These are phyloP conservation scores for Leucocoprinus birnbaumii DNA, from an alignment of 768 basidiomycete genomes.

Conservation along the genomic window DNA sequence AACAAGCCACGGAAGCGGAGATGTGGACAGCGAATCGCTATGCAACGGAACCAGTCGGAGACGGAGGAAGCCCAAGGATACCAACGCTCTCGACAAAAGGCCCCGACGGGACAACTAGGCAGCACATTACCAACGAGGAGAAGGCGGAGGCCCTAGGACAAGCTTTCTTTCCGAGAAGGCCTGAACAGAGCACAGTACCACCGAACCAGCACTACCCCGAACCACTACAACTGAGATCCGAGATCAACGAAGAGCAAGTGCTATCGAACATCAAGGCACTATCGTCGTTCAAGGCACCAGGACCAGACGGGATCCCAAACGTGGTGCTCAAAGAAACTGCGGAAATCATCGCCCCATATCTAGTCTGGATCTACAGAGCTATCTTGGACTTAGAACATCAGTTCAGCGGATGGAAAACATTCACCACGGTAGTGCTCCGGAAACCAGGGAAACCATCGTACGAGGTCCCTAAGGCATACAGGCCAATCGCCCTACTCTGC, in stretches of 20 bases:
- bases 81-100: slow-evolving; percentile 19
- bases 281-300: slow-evolving; percentile 26
- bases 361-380: slow-evolving; percentile 17
- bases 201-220: slow-evolving; percentile 21
- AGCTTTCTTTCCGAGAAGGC: slow-evolving; percentile 26
- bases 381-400: neutral
- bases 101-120: neutral
- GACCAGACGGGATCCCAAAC: slow-evolving; percentile 25
- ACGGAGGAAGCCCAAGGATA: slow-evolving; percentile 23
- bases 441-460: slow-evolving; percentile 35
- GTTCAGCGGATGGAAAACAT: slow-evolving; percentile 16
- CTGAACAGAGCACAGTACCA: neutral
- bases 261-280: slow-evolving; percentile 21
- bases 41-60: slow-evolving; percentile 15
- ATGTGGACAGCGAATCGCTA: slow-evolving; percentile 25
- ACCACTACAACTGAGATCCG: slow-evolving; percentile 13
- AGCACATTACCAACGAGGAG: slow-evolving; percentile 19
- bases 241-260: slow-evolving; percentile 27
- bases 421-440: slow-evolving; percentile 22
- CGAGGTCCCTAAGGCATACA: slow-evolving; percentile 24
- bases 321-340: slow-evolving; percentile 16
- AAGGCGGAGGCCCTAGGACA: slow-evolving; percentile 20
- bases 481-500: slow-evolving; percentile 33
- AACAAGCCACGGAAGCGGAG: slow-evolving; percentile 9
- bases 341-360: slow-evolving; percentile 10